A percentile compares a stretch with the other conserved stretches of the same genome.
Conservation (phyloP, 1,284 basidiomycete species). For the Melampsora abietis-canadensis region DNA sequence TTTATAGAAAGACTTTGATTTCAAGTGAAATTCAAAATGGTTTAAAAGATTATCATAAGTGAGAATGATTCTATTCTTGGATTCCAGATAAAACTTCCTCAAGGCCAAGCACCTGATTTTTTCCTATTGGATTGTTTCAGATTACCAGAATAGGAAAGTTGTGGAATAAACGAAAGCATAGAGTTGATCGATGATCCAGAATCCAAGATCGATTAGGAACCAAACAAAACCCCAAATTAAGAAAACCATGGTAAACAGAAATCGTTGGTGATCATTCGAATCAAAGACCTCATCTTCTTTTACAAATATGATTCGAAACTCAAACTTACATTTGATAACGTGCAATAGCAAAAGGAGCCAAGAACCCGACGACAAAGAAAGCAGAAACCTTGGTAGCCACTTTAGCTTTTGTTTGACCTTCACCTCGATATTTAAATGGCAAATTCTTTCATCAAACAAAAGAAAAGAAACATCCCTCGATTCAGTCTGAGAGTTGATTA, state of each 20-base stretch:
- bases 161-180: background rate
- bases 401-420: slow-evolving; percentile 18
- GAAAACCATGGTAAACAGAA: background rate
- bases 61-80: too few relatives aligned
- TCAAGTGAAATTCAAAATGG: too few relatives aligned
- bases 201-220: too few relatives aligned
- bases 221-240: background rate
- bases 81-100: background rate
- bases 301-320: background rate
- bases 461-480: background rate
- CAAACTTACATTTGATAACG: slow-evolving; percentile 43
- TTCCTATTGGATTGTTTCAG: background rate
- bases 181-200: too few relatives aligned
- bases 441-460: slow-evolving; percentile 18
- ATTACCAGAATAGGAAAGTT: slow-evolving; percentile 1
- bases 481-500: background rate
- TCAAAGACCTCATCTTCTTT: background rate
- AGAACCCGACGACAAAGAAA: slow-evolving; percentile 43
- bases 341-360: slow-evolving; percentile 41
- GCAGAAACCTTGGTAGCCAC: slow-evolving; percentile 24
- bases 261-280: background rate
- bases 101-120: slow-evolving; percentile 42
- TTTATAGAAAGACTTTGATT: too few relatives aligned
- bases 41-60: too few relatives aligned
- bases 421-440: slow-evolving; percentile 41